Conservation (phyloP, 306 rosid genomes). For the Comarum palustre region DNA sequence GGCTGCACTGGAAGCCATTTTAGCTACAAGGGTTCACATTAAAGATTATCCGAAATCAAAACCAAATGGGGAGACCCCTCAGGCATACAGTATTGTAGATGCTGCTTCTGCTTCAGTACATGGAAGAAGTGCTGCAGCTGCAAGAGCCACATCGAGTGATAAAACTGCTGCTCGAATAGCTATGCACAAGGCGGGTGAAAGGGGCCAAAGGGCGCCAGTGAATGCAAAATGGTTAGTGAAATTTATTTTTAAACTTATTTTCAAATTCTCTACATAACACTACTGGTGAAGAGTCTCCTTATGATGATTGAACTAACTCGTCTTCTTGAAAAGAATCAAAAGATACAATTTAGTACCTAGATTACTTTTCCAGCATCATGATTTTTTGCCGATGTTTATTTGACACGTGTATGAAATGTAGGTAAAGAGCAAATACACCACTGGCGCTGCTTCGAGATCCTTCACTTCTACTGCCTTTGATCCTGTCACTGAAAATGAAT, state of each 20-base stretch:
- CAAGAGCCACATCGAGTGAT: constrained; percentile 80
- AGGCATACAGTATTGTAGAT: constrained; percentile 86
- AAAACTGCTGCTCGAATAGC: constrained; percentile 98
- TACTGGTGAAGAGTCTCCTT: neutral
- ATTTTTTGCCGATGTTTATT: neutral
- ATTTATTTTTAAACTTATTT: neutral
- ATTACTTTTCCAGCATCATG: neutral
- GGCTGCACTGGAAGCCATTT: constrained; percentile 83
- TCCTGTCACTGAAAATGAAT: constrained; percentile 85
- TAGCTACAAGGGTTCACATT: constrained; percentile 75
- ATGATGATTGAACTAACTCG: neutral
- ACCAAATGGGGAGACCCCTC: constrained; percentile 52
- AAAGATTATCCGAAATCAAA: constrained; percentile 68
- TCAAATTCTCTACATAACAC: neutral
- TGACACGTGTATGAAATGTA: constrained; percentile 35
- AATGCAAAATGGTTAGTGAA: constrained; percentile 81
- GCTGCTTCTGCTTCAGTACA: constrained; percentile 99
- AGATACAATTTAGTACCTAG: constrained; percentile 5
- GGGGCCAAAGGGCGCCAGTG: constrained; percentile 91
- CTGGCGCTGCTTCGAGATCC: constrained; percentile 96
- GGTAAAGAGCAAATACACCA: constrained; percentile 89
- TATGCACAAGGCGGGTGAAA: constrained; percentile 91
- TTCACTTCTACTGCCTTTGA: constrained; percentile 90
- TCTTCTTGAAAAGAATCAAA: neutral
- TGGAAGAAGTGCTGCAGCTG: constrained; percentile 96